Percentiles rank a stretch among this genome's conserved stretches.
Evolutionary conservation across 2,329 filamentous ascomycete species (phyloP).

Genomic region (Thermothelomyces thermophilus): DNA sequence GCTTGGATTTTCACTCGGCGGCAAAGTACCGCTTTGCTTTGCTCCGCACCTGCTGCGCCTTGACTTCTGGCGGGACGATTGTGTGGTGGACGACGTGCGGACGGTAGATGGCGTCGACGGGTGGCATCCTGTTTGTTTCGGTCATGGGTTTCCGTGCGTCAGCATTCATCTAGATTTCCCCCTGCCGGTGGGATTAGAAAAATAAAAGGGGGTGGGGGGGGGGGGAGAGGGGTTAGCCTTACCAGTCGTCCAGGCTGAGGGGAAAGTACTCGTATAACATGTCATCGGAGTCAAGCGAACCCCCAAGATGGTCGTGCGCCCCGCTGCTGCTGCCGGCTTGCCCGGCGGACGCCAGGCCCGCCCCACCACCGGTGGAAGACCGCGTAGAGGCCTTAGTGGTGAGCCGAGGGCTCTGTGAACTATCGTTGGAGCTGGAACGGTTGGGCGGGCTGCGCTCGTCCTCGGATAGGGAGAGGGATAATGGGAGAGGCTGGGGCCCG

Average conservation of each 20-base stretch:
- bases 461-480: conserved; percentile 52
- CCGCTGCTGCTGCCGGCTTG: neutral
- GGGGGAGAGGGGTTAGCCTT: conserved; percentile 24
- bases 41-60: conserved; percentile 58
- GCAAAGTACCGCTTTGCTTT: conserved; percentile 68
- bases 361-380: neutral
- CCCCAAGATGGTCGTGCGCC: conserved; percentile 26
- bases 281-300: conserved; percentile 70
- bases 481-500: conserved; percentile 31
- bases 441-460: conserved; percentile 53
- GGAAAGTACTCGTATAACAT: conserved; percentile 93
- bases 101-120: conserved; percentile 81
- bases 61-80: conserved; percentile 60
- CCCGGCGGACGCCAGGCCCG: neutral
- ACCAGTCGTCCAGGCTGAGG: conserved; percentile 82
- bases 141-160: too few relatives aligned
- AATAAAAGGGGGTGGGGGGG: neutral
- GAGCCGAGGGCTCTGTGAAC: conserved; percentile 43
- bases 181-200: neutral
- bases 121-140: conserved; percentile 67
- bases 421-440: conserved; percentile 35
- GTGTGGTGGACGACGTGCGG: conserved; percentile 94
- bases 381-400: conserved; percentile 31
- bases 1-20: conserved; percentile 34
- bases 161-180: too few relatives aligned